Percentiles rank a stretch among this genome's conserved stretches.
Conservation (phyloP, 1,284 basidiomycete genomes). For the Puccinia horiana region DNA sequence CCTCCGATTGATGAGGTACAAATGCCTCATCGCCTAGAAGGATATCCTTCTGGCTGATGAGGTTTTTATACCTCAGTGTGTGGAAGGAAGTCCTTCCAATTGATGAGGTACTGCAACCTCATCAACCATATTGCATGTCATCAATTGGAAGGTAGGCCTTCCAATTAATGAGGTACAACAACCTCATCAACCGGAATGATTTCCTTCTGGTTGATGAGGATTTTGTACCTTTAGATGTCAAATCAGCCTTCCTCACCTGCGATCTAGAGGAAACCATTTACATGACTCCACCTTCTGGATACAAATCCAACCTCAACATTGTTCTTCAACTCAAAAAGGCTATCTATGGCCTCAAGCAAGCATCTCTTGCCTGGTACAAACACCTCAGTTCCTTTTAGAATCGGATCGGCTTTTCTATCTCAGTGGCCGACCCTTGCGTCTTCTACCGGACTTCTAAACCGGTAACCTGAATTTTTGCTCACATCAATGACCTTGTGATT, state of each 20-base stretch:
- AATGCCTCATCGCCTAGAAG: too few species aligned
- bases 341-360: slow-evolving; percentile 16
- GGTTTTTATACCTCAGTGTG: too few species aligned
- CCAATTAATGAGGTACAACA: too few species aligned
- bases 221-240: too few species aligned
- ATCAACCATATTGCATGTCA: too few species aligned
- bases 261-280: background rate
- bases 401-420: background rate
- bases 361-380: background rate
- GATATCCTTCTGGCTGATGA: too few species aligned
- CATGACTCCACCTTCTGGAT: background rate
- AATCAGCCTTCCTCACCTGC: background rate
- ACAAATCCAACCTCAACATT: background rate
- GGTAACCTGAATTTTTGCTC: background rate
- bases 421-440: background rate
- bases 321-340: slow-evolving; percentile 10
- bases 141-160: too few species aligned
- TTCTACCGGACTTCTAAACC: background rate
- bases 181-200: too few species aligned
- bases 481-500: background rate
- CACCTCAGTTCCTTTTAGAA: background rate
- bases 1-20: too few species aligned
- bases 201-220: too few species aligned
- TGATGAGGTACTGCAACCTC: too few species aligned
- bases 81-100: too few species aligned